Conservation (phyloP, 2,329 filamentous ascomycete genomes). For the Fragosphaeria purpurea region DNA sequence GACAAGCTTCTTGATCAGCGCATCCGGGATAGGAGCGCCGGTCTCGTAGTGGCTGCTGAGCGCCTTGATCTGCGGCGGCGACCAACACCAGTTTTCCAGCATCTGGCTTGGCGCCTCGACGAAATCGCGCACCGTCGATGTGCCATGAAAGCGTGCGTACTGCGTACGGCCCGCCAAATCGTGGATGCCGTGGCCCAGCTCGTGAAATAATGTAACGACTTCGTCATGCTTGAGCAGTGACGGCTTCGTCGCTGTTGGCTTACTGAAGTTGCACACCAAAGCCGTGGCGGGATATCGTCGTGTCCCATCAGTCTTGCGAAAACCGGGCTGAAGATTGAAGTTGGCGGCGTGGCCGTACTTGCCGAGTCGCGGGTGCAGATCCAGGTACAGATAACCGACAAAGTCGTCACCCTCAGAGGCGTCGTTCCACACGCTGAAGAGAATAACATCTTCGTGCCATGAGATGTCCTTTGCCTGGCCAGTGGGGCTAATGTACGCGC, state of each 20-base stretch:
- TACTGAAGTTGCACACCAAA: conserved; percentile 78
- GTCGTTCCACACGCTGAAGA: conserved; percentile 78
- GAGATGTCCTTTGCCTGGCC: conserved; percentile 61
- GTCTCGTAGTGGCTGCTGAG: conserved; percentile 67
- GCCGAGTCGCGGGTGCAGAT: conserved; percentile 68
- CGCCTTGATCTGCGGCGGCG: conserved; percentile 50
- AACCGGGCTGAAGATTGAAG: conserved; percentile 71
- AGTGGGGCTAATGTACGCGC: conserved; percentile 53
- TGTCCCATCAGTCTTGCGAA: conserved; percentile 54
- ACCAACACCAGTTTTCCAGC: conserved; percentile 71
- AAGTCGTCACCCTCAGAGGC: conserved; percentile 60
- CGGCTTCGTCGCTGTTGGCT: conserved; percentile 66
- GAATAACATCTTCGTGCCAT: conserved; percentile 75
- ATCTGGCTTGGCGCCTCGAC: conserved; percentile 64
- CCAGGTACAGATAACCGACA: conserved; percentile 73
- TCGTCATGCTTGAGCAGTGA: conserved; percentile 74
- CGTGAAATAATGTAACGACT: conserved; percentile 74
- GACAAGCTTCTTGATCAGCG: conserved; percentile 64
- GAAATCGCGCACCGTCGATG: conserved; percentile 56
- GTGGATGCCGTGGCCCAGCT: conserved; percentile 62
- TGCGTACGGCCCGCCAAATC: conserved; percentile 53
- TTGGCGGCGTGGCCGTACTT: conserved; percentile 83
- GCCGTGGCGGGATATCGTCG: conserved; percentile 69
- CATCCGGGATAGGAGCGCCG: conserved; percentile 60
- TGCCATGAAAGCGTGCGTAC: conserved; percentile 59